Evolutionary conservation across 2,329 filamentous ascomycete species (phyloP).

Genomic region (Diaporthe capsici): DNA sequence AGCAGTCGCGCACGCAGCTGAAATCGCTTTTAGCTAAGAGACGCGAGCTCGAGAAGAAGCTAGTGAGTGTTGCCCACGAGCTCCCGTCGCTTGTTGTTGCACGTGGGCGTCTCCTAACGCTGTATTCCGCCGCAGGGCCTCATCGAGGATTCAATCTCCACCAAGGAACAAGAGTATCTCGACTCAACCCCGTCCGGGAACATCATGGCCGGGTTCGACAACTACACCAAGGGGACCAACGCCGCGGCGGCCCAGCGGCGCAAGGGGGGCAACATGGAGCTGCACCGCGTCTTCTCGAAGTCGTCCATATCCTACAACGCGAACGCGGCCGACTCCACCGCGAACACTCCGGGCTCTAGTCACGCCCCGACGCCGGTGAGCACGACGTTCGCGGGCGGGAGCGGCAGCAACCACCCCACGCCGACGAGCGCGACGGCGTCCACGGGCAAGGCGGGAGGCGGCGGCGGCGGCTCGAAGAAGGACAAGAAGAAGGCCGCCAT

Average conservation of each 20-base stretch:
- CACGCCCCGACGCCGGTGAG: conserved; percentile 70
- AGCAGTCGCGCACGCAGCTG: conserved; percentile 77
- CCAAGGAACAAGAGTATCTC: conserved; percentile 88
- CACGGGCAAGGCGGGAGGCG: conserved; percentile 46
- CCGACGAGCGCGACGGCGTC: conserved; percentile 66
- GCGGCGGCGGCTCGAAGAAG: conserved; percentile 60
- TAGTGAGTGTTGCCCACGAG: conserved; percentile 45
- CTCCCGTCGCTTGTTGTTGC: too few species aligned
- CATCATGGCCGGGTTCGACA: conserved; percentile 98
- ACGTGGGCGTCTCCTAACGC: neutral
- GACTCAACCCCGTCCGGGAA: conserved; percentile 92
- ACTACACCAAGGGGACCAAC: conserved; percentile 92
- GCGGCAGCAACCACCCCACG: conserved; percentile 66
- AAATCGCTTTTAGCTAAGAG: conserved; percentile 77
- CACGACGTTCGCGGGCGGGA: conserved; percentile 60
- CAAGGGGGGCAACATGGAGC: conserved; percentile 75
- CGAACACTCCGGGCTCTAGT: conserved; percentile 51
- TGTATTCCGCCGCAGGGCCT: conserved; percentile 41
- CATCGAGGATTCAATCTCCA: conserved; percentile 84
- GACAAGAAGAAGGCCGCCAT: conserved; percentile 66
- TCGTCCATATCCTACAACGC: conserved; percentile 74
- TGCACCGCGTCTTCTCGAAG: conserved; percentile 80
- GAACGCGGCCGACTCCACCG: conserved; percentile 43
- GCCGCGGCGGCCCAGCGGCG: conserved; percentile 73
- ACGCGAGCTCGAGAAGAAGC: conserved; percentile 61